These are phyloP conservation scores for sorghum (Sorghum bicolor) DNA, from an alignment of 176 grass and related monocot genomes.

Conservation along the genomic window DNA sequence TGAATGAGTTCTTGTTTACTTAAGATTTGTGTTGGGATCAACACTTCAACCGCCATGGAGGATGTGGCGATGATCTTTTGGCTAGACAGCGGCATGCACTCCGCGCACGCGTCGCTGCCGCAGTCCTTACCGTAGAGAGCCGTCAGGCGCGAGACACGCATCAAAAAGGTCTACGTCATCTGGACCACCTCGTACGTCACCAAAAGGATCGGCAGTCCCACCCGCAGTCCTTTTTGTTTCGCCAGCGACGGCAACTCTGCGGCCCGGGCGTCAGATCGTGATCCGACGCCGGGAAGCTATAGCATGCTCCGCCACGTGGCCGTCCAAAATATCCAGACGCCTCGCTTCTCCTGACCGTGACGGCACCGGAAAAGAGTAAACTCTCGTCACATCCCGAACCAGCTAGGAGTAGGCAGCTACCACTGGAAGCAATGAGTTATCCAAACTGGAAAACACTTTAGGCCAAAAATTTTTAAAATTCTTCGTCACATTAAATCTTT, in stretches of 20 bases:
- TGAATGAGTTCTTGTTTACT: no score
- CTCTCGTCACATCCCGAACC: background rate
- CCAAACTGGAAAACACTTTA: no score
- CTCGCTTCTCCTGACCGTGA: background rate
- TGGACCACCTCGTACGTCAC: background rate
- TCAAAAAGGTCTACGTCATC: background rate
- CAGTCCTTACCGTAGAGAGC: background rate
- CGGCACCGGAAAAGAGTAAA: background rate
- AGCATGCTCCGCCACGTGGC: background rate
- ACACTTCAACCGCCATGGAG: no score
- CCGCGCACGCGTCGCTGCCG: background rate
- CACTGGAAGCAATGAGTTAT: background rate
- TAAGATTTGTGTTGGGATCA: no score
- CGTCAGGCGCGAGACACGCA: background rate
- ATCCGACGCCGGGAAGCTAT: background rate
- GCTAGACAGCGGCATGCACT: background rate
- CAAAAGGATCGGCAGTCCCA: background rate
- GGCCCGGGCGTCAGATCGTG: background rate
- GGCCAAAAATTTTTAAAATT: no score
- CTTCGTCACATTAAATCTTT: no score
- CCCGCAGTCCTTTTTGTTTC: no score
- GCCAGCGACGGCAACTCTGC: background rate
- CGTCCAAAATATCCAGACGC: slow-evolving; percentile 7
- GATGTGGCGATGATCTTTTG: no score
- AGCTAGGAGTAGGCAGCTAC: no score